Evolutionary conservation across 208 protist species (phyloP).

Genomic region (Leishmania aethiopica): DNA sequence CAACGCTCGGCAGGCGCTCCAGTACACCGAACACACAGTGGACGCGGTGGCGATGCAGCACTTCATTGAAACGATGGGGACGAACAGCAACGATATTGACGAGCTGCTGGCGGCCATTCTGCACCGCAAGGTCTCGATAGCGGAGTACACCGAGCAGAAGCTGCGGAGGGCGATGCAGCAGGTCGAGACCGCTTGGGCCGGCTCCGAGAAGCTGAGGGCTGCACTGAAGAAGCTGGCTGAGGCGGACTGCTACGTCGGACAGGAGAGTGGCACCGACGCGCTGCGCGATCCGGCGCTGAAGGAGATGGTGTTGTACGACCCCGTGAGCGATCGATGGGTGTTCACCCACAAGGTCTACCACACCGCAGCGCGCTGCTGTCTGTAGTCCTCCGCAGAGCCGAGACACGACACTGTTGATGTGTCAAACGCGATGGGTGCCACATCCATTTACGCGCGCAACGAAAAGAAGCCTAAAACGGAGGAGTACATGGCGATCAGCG

Average conservation of each 20-base stretch:
- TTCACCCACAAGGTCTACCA: conserved; percentile 74
- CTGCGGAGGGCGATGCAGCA: conserved; percentile 82
- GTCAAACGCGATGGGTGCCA: background rate
- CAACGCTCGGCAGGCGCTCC: conserved; percentile 56
- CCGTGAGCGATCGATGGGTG: conserved; percentile 73
- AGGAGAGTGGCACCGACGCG: conserved; percentile 48
- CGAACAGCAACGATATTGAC: conserved; percentile 81
- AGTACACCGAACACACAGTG: conserved; percentile 78
- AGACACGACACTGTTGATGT: background rate
- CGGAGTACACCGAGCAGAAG: conserved; percentile 67
- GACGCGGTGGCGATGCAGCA: conserved; percentile 66
- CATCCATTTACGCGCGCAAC: background rate
- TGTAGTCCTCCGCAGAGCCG: conserved; percentile 21
- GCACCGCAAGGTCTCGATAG: conserved; percentile 51
- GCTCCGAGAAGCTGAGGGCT: conserved; percentile 32
- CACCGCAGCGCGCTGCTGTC: conserved; percentile 56
- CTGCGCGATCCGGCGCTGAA: conserved; percentile 47
- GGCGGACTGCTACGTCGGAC: conserved; percentile 54
- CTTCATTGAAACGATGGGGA: conserved; percentile 80
- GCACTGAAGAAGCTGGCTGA: conserved; percentile 62
- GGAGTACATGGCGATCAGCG: background rate
- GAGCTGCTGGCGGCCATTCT: conserved; percentile 75
- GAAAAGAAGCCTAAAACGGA: background rate
- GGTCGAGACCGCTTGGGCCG: conserved; percentile 40
- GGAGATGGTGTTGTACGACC: conserved; percentile 83